phyloP scores from a whole-genome alignment of 176 grass and related monocot genomes.

The Aechmea fasciata region DNA sequence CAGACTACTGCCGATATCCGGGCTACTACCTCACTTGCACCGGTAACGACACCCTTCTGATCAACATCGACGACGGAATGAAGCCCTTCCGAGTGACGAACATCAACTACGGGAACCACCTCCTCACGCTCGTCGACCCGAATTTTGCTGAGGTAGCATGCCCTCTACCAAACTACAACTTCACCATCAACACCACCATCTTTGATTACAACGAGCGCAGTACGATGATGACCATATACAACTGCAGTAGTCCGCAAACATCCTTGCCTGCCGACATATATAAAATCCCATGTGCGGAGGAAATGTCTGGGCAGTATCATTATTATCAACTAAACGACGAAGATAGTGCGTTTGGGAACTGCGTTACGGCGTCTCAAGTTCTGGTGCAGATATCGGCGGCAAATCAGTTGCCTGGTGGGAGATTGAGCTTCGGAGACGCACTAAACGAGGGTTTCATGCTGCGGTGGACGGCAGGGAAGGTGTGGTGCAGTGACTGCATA shows the following conservation, averaged over 20 bases:
- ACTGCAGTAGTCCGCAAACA: constrained; percentile 3
- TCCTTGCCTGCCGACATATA: rapidly evolving
- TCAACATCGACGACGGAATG: constrained; percentile 11
- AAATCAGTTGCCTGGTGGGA: constrained; percentile 2
- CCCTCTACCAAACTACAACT: constrained; percentile 23
- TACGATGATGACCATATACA: constrained; percentile 28
- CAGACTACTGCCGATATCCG: constrained; percentile 39
- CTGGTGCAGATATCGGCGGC: neutral
- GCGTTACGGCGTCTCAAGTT: neutral
- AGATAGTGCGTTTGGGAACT: neutral
- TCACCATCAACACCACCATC: constrained; percentile 8
- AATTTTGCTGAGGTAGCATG: constrained; percentile 8
- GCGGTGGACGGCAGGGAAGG: constrained; percentile 25
- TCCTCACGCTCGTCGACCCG: constrained; percentile 18
- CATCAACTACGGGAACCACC: constrained; percentile 27
- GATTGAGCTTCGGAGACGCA: neutral
- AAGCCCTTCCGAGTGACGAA: constrained; percentile 17
- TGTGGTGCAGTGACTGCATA: constrained; percentile 31
- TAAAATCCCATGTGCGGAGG: neutral
- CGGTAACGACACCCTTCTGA: neutral
- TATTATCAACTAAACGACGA: neutral
- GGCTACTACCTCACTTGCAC: constrained; percentile 29
- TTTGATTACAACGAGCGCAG: constrained; percentile 22
- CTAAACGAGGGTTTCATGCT: constrained; percentile 24
- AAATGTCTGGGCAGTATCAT: neutral